Evolutionary conservation across 2,329 filamentous ascomycete genomes (phyloP), one percentile per base, ranked within the genome.

Genomic region (Cladophialophora yegresii): DNA sequence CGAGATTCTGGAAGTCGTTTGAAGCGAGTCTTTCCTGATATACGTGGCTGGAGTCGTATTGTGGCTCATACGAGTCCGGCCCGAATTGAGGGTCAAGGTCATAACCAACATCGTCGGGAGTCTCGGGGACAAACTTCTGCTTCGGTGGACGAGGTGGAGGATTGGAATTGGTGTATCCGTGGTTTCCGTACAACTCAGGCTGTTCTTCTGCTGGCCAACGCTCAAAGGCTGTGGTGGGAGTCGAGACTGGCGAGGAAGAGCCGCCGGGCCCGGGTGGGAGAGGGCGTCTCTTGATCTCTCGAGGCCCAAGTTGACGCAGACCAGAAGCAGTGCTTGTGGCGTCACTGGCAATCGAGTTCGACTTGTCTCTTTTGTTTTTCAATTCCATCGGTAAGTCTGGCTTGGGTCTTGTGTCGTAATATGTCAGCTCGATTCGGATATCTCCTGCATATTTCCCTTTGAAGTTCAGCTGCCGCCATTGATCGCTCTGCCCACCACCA

Each of bases 401-500:
- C 77, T 95, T 95, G 22, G 92, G 90, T 28, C 93, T 85, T 62
- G 85, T 88, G 76, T 99, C 95, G 81, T 98, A 99, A 79, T 90
- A 99, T 49, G 95, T 99, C 78, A 97, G 88, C 78, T 99, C 95
- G 69, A 99, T 89, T 70, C 93, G 86, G 69, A 99, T 88, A 76
- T 98, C 93, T 61, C 95, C 95, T 6, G 95, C 93, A 73, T 98
- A 99, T 82, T 96, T 96, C 68, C 93, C 92, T 74, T 89, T 92
- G 82, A 87, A 98, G 69, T 86, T 89, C 70, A 99, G 81, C 64
- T 83, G 87, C 75, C 97, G 93, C 95, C 95, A 99, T 61, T 91
- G 82, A 77, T 99, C 95, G 74, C 85, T 92, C 78, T 97, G 92
- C n/a, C 95, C 93, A 55, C 95, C 95, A 54, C 95, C 93, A 1